Percentiles rank a stretch among this genome's conserved stretches.
These are phyloP conservation scores for Cercospora brassicicola DNA, from an alignment of 2,329 filamentous ascomycete genomes.

Conservation along the genomic window DNA sequence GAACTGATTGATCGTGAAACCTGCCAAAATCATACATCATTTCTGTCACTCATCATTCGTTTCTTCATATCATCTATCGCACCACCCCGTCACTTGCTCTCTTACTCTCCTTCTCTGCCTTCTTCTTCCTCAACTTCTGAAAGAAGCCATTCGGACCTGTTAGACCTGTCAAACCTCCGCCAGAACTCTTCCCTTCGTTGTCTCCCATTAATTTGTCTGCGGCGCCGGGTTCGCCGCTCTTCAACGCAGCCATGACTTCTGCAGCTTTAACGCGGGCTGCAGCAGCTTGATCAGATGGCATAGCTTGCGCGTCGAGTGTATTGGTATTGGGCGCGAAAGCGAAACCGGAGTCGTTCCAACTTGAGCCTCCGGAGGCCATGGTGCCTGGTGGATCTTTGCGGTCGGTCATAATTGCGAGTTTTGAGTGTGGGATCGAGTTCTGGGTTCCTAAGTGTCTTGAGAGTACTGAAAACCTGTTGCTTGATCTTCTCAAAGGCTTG, in stretches of 20 bases:
- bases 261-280: slow-evolving; percentile 27
- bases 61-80: background rate
- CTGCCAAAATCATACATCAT: background rate
- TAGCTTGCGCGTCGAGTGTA: slow-evolving; percentile 26
- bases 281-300: slow-evolving; percentile 31
- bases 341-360: slow-evolving; percentile 25
- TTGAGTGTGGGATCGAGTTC: background rate
- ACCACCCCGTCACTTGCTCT: background rate
- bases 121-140: slow-evolving; percentile 17
- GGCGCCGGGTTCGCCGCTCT: slow-evolving; percentile 30
- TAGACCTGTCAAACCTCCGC: slow-evolving; percentile 14
- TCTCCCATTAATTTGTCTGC: slow-evolving; percentile 31
- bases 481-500: background rate
- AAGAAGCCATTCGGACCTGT: slow-evolving; percentile 10
- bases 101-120: slow-evolving; percentile 3
- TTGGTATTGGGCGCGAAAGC: slow-evolving; percentile 29
- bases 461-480: background rate
- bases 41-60: background rate
- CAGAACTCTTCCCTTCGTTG: slow-evolving; percentile 17
- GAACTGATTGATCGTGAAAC: background rate
- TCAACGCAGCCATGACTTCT: slow-evolving; percentile 33
- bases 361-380: slow-evolving; percentile 18
- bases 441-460: background rate
- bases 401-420: background rate
- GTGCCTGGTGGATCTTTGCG: slow-evolving; percentile 7